These are phyloP conservation scores for Cryptomeria japonica DNA, from an alignment of 75 land plant genomes.

Conservation along the genomic window DNA sequence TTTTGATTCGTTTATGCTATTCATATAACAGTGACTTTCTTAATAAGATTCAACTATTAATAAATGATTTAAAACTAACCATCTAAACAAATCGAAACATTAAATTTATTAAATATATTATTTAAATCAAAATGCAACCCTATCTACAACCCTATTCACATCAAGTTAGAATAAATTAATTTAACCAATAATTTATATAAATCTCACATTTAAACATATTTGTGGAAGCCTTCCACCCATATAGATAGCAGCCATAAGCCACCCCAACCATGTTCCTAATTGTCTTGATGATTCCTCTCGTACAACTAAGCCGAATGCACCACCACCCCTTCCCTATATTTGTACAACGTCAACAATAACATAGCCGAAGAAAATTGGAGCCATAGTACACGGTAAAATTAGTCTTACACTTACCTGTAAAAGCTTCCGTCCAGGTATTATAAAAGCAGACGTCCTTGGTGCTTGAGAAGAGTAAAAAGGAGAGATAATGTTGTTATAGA, in stretches of 20 bases:
- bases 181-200: no score
- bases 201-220: slow-evolving; percentile 56
- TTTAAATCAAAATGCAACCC: no score
- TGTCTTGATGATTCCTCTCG: slow-evolving; percentile 11
- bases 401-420: slow-evolving; percentile 27
- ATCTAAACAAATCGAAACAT: no score
- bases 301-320: not conserved
- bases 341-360: not conserved
- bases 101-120: no score
- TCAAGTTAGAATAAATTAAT: no score
- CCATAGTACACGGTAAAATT: no score
- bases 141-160: no score
- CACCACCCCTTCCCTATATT: not conserved
- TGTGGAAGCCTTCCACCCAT: slow-evolving; percentile 77
- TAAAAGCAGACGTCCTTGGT: slow-evolving; percentile 12
- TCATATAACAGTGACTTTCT: no score
- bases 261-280: slow-evolving; percentile 52
- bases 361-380: not conserved
- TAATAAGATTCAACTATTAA: no score
- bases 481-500: not conserved
- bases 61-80: not conserved
- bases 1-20: no score
- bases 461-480: not conserved
- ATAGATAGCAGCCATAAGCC: slow-evolving; percentile 81
- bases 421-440: slow-evolving; percentile 38